phyloP scores from a whole-genome alignment of 139 green algal genomes.

The Micromonas pusilla region DNA sequence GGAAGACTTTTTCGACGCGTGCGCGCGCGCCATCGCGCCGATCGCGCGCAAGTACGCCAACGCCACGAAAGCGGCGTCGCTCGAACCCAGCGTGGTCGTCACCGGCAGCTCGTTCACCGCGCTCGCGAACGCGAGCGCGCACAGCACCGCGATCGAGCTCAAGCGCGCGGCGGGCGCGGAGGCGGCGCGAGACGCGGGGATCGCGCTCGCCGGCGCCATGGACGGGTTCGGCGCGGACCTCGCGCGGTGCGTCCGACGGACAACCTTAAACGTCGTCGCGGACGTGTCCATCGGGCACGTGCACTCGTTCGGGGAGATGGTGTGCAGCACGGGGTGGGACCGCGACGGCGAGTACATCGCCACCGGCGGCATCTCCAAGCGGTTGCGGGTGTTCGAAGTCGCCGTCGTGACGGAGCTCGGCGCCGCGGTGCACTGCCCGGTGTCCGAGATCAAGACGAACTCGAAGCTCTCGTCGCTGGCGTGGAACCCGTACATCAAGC shows the following conservation, averaged over 20 bases:
- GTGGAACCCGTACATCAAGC: slow-evolving; percentile 74
- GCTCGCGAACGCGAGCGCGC: too few species aligned
- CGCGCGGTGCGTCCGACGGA: slow-evolving; percentile 39
- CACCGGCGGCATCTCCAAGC: slow-evolving; percentile 65
- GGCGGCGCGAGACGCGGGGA: background rate
- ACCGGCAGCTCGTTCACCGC: too few species aligned
- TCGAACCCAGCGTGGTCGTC: too few species aligned
- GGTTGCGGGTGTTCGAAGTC: slow-evolving; percentile 58
- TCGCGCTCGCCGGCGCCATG: slow-evolving; percentile 23
- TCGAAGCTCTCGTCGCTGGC: slow-evolving; percentile 67
- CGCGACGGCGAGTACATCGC: slow-evolving; percentile 82
- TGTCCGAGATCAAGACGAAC: slow-evolving; percentile 57
- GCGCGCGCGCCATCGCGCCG: slow-evolving; percentile 1
- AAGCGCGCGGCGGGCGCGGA: slow-evolving; percentile 2
- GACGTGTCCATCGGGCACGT: slow-evolving; percentile 47
- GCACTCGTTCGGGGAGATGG: slow-evolving; percentile 56
- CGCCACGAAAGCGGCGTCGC: too few species aligned
- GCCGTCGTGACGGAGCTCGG: slow-evolving; percentile 40
- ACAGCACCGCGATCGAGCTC: too few species aligned
- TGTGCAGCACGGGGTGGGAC: slow-evolving; percentile 76
- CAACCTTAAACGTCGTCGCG: slow-evolving; percentile 40
- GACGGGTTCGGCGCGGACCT: slow-evolving; percentile 48
- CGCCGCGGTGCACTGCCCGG: slow-evolving; percentile 54
- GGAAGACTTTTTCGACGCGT: slow-evolving; percentile 32
- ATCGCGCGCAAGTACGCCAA: background rate